Evolutionary conservation across 2,329 filamentous ascomycete genomes (phyloP).

Genomic region (Diaporthe caulivora): DNA sequence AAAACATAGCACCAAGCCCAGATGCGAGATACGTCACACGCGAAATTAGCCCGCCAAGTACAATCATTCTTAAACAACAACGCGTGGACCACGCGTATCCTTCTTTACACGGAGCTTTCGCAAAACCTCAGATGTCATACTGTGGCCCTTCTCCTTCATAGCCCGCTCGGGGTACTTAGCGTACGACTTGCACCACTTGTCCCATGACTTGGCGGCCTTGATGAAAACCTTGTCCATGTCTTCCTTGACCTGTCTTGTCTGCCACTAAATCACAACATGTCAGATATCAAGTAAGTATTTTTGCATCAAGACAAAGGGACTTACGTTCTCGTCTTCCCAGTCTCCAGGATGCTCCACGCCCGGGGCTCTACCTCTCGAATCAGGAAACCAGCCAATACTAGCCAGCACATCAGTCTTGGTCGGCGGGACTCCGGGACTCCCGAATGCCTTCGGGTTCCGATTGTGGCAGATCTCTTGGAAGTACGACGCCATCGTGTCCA

Average conservation of each 20-base stretch:
- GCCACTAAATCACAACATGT: neutral
- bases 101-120: conserved; percentile 25
- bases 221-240: conserved; percentile 32
- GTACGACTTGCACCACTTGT: conserved; percentile 29
- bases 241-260: conserved; percentile 34
- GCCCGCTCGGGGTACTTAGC: conserved; percentile 27
- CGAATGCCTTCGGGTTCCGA: conserved; percentile 25
- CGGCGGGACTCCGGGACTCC: conserved; percentile 16
- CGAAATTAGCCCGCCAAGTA: neutral
- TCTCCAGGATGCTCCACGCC: conserved; percentile 12
- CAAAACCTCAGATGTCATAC: conserved; percentile 17
- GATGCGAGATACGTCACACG: neutral
- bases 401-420: conserved; percentile 32
- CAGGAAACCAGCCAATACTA: conserved; percentile 28
- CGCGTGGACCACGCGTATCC: neutral
- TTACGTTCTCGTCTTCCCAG: conserved; percentile 34
- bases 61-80: neutral
- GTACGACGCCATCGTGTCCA: conserved; percentile 32
- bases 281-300: neutral
- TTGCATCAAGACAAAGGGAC: neutral
- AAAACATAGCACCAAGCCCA: neutral
- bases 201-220: conserved; percentile 30
- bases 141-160: conserved; percentile 27
- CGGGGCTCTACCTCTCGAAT: conserved; percentile 12
- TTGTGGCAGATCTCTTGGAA: conserved; percentile 35